Evolutionary conservation across 2,329 filamentous ascomycete genomes (phyloP).

Genomic region (Pseudocercospora cruenta): DNA sequence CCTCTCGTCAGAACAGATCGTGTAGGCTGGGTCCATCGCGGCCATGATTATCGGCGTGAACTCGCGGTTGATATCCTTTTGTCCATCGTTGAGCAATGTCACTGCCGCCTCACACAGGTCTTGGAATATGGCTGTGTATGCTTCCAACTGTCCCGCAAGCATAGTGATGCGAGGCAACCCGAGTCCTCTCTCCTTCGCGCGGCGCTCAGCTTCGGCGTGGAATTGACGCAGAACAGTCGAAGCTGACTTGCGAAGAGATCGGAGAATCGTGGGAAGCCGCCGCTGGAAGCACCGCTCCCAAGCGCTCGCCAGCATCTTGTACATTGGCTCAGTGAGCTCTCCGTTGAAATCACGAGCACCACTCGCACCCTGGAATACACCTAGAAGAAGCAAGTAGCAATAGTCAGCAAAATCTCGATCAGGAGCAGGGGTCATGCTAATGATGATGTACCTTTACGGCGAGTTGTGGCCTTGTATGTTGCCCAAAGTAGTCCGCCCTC

Average conservation of each 20-base stretch:
- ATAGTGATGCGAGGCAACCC: constrained; percentile 46
- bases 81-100: constrained; percentile 47
- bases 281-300: constrained; percentile 52
- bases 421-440: not conserved
- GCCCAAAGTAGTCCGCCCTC: constrained; percentile 54
- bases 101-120: constrained; percentile 42
- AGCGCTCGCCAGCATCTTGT: constrained; percentile 44
- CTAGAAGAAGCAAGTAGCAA: not conserved
- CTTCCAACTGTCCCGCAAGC: constrained; percentile 47
- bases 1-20: constrained; percentile 48
- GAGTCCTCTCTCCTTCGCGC: constrained; percentile 44
- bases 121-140: constrained; percentile 47
- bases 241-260: constrained; percentile 41
- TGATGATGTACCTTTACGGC: constrained; percentile 45
- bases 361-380: constrained; percentile 47
- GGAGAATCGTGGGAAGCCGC: constrained; percentile 47
- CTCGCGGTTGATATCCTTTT: constrained; percentile 58
- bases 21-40: constrained; percentile 54
- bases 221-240: constrained; percentile 44
- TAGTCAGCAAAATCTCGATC: not conserved
- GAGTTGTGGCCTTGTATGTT: constrained; percentile 62
- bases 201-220: constrained; percentile 48
- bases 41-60: constrained; percentile 55
- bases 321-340: constrained; percentile 44
- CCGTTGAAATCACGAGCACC: constrained; percentile 49